Conservation (phyloP, 306 rosid species). For the Sophora flavescens region DNA sequence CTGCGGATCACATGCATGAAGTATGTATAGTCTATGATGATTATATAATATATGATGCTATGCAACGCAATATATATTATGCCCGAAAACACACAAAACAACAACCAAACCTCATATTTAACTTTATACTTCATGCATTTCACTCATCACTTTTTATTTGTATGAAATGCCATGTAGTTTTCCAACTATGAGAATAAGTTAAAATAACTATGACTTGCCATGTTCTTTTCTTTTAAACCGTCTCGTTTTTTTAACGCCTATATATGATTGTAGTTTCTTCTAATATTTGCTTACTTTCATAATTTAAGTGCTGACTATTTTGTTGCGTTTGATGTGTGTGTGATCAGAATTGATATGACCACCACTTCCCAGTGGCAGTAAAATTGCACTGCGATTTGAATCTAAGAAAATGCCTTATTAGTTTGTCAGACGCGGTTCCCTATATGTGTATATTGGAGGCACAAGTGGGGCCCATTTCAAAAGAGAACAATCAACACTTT, state of each 20-base stretch:
- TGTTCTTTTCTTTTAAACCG: no score
- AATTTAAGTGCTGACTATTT: slow-evolving; percentile 33
- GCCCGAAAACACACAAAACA: no score
- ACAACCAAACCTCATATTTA: no score
- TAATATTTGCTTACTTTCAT: slow-evolving; percentile 32
- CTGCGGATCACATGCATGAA: slow-evolving; percentile 38
- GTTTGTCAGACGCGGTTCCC: slow-evolving; percentile 36
- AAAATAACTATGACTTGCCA: no score
- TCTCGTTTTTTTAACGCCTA: no score
- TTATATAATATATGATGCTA: slow-evolving; percentile 31
- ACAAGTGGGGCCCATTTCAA: slow-evolving; percentile 23
- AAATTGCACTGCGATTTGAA: slow-evolving; percentile 41
- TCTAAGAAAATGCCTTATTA: slow-evolving; percentile 40
- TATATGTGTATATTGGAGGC: not conserved
- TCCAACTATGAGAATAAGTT: no score
- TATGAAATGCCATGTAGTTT: no score
- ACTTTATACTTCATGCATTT: no score
- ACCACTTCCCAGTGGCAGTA: slow-evolving; percentile 38
- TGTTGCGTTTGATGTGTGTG: slow-evolving; percentile 27
- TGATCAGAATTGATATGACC: slow-evolving; percentile 45
- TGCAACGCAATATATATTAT: slow-evolving; percentile 12
- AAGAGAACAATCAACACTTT: slow-evolving; percentile 43
- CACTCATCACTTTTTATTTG: no score
- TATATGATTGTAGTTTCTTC: slow-evolving; percentile 34
- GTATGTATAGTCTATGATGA: not conserved